These are phyloP conservation scores for Colletotrichum brevisporum DNA, from an alignment of 2,329 filamentous ascomycete genomes.

Conservation along the genomic window DNA sequence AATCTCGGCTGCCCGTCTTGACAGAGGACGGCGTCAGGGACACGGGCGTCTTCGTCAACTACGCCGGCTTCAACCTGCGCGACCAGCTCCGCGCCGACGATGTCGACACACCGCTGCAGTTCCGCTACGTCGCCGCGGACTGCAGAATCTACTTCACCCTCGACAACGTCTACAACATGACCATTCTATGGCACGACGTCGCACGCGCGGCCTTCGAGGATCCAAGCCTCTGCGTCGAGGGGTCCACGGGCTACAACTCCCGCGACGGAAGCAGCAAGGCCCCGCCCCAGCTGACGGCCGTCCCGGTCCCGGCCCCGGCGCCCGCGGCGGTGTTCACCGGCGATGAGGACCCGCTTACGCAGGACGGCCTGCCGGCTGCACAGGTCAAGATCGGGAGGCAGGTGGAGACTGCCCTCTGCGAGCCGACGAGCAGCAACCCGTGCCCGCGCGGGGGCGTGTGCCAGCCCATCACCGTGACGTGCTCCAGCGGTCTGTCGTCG, in stretches of 20 bases:
- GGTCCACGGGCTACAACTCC: conserved; percentile 23
- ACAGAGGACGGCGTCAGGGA: background rate
- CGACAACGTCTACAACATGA: conserved; percentile 65
- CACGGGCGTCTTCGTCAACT: conserved; percentile 25
- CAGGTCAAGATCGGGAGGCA: background rate
- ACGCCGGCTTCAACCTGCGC: conserved; percentile 25
- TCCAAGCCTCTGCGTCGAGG: conserved; percentile 21
- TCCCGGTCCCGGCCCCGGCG: background rate
- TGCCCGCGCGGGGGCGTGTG: background rate
- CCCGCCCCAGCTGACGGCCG: background rate
- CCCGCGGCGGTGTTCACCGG: background rate
- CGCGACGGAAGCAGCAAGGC: conserved; percentile 8
- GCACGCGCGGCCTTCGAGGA: conserved; percentile 41
- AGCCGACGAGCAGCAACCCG: background rate
- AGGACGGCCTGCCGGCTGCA: conserved; percentile 12
- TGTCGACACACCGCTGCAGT: conserved; percentile 64
- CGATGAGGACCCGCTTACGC: conserved; percentile 4
- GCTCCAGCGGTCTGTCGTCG: background rate
- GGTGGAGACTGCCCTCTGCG: background rate
- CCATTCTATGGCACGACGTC: conserved; percentile 65
- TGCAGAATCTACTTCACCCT: conserved; percentile 71
- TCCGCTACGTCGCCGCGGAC: conserved; percentile 68
- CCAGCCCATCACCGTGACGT: background rate
- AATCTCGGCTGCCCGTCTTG: background rate
- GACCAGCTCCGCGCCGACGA: conserved; percentile 37